phyloP scores from a whole-genome alignment of 805 yeast genomes.

The Saccharomyces eubayanus region DNA sequence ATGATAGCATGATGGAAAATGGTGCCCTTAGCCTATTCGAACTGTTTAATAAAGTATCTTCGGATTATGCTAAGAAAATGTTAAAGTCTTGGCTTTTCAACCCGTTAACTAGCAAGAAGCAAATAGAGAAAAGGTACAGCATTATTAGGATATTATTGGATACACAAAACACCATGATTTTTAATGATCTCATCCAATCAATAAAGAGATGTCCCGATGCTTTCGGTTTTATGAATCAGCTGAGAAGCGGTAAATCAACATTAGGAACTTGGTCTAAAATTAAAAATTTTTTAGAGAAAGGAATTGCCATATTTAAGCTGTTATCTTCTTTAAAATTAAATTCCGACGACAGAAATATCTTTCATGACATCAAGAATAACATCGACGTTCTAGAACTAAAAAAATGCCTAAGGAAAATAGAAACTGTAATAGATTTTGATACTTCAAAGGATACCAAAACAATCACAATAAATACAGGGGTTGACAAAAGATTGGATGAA shows the following conservation, averaged over 20 bases:
- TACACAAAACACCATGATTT: conserved; percentile 12
- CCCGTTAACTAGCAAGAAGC: conserved; percentile 27
- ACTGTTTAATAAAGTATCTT: conserved; percentile 16
- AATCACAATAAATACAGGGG: conserved; percentile 26
- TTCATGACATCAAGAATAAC: conserved; percentile 8
- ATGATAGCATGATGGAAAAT: conserved; percentile 8
- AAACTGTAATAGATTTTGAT: conserved; percentile 33
- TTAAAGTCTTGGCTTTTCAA: conserved; percentile 31
- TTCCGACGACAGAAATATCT: conserved; percentile 4
- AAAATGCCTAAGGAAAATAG: conserved; percentile 13
- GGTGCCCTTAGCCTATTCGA: conserved; percentile 18
- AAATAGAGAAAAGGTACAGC: conserved; percentile 27
- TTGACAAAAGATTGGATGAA: conserved; percentile 26
- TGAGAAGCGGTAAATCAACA: conserved; percentile 24
- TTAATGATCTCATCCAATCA: conserved; percentile 15
- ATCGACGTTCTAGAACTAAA: conserved; percentile 9
- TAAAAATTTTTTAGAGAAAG: conserved; percentile 15
- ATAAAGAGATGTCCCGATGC: conserved; percentile 30
- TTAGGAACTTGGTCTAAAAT: conserved; percentile 28
- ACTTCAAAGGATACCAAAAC: conserved; percentile 25
- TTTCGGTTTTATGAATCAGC: conserved; percentile 9
- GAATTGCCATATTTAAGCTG: conserved; percentile 11
- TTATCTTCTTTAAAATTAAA: conserved; percentile 7
- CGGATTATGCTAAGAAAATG: conserved; percentile 26
- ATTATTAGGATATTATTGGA: conserved; percentile 22